Percentiles rank a stretch among this genome's conserved stretches.
Evolutionary conservation across 2,329 filamentous ascomycete species (phyloP).

Genomic region (Penicillium paneum): DNA sequence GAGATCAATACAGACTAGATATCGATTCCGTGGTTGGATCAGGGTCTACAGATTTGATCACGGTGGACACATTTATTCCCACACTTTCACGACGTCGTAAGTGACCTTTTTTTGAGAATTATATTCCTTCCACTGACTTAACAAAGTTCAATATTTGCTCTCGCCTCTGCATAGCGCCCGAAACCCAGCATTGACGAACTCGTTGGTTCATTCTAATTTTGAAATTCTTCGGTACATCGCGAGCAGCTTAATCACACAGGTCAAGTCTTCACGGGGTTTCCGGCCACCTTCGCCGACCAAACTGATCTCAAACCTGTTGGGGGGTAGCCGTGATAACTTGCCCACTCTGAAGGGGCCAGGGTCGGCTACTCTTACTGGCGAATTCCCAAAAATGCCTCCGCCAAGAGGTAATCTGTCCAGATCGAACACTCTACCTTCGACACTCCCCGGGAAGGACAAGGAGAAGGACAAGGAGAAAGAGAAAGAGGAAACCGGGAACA

Average conservation of each 20-base stretch:
- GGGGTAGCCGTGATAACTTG: constrained; percentile 49
- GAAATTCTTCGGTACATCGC: constrained; percentile 71
- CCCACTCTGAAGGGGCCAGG: constrained; percentile 35
- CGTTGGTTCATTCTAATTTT: constrained; percentile 72
- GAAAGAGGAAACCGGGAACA: constrained; percentile 29
- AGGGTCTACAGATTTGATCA: constrained; percentile 70
- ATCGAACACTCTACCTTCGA: constrained; percentile 45
- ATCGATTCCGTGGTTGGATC: constrained; percentile 66
- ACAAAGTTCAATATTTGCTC: constrained; percentile 67
- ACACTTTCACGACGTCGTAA: constrained; percentile 71
- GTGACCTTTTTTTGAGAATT: constrained; percentile 27
- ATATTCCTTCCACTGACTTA: constrained; percentile 8
- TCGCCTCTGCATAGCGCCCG: constrained; percentile 65
- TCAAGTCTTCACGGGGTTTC: constrained; percentile 59
- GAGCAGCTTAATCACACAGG: constrained; percentile 61
- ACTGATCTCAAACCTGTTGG: constrained; percentile 77
- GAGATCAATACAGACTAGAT: constrained; percentile 56
- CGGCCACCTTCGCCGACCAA: constrained; percentile 86
- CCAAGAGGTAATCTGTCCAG: constrained; percentile 38
- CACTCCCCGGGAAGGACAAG: constrained; percentile 48
- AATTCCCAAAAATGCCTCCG: constrained; percentile 45
- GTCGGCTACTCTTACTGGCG: constrained; percentile 39
- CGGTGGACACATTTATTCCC: constrained; percentile 67
- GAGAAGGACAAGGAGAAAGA: constrained; percentile 39
- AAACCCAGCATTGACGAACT: constrained; percentile 49